A percentile compares a stretch with the other conserved stretches of the same genome.
These are phyloP conservation scores for Scytalidium sp. DNA, from an alignment of 2,329 filamentous ascomycete genomes.

Conservation along the genomic window DNA sequence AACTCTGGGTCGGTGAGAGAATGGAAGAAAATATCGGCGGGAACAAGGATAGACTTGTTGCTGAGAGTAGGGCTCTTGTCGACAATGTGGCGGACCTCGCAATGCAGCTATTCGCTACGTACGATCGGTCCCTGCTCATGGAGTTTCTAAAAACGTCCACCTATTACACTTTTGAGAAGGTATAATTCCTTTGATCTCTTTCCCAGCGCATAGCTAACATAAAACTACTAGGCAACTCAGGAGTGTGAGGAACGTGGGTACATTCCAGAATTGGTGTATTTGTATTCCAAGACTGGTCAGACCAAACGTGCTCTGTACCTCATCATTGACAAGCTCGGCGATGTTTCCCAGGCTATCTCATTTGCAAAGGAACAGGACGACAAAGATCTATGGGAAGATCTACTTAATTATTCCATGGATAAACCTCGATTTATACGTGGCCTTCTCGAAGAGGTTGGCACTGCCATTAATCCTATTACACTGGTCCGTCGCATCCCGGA, in stretches of 20 bases:
- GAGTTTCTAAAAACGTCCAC: slow-evolving; percentile 82
- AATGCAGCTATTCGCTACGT: slow-evolving; percentile 80
- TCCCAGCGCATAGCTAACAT: slow-evolving; percentile 9
- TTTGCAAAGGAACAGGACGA: slow-evolving; percentile 95
- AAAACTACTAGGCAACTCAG: slow-evolving; percentile 52
- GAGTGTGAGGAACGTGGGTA: slow-evolving; percentile 81
- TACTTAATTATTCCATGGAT: slow-evolving; percentile 95
- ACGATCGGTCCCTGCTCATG: slow-evolving; percentile 78
- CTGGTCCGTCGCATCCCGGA: slow-evolving; percentile 89
- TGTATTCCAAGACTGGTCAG: slow-evolving; percentile 92
- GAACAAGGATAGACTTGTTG: slow-evolving; percentile 52
- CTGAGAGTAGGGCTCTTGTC: slow-evolving; percentile 66
- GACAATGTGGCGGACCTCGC: slow-evolving; percentile 86
- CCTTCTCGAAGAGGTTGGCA: slow-evolving; percentile 89
- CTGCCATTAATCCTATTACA: slow-evolving; percentile 86
- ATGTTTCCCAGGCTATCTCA: slow-evolving; percentile 88
- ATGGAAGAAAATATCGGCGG: slow-evolving; percentile 52
- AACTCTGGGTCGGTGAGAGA: slow-evolving; percentile 77
- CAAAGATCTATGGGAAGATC: slow-evolving; percentile 88
- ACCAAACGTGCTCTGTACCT: slow-evolving; percentile 88
- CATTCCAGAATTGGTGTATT: slow-evolving; percentile 89
- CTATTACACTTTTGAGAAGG: slow-evolving; percentile 82
- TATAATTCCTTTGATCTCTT: slow-evolving; percentile 20
- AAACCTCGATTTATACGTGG: slow-evolving; percentile 93
- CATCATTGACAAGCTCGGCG: slow-evolving; percentile 88